Evolutionary conservation across 2,329 filamentous ascomycete species (phyloP).

Genomic region (Thielaviopsis ethacetica): DNA sequence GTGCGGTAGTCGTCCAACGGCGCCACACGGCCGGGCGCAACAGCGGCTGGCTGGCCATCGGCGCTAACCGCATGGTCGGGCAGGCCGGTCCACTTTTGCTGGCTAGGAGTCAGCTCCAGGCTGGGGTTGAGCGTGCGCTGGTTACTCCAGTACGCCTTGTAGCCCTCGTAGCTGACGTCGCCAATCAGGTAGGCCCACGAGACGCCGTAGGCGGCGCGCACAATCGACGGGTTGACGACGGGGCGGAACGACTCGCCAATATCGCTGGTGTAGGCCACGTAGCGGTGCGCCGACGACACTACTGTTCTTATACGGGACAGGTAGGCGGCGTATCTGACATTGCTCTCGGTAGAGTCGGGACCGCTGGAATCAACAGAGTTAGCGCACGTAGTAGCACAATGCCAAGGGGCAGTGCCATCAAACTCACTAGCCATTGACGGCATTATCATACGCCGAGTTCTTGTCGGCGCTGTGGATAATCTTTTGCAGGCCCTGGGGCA

Average conservation of each 20-base stretch:
- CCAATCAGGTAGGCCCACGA: conserved; percentile 87
- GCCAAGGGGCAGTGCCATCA: background rate
- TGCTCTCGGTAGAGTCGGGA: conserved; percentile 67
- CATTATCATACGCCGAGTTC: conserved; percentile 44
- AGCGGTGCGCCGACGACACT: conserved; percentile 77
- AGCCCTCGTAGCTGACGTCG: conserved; percentile 84
- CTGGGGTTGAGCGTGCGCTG: conserved; percentile 57
- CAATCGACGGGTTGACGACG: conserved; percentile 68
- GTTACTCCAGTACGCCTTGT: conserved; percentile 85
- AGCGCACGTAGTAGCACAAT: background rate
- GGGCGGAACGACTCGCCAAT: conserved; percentile 94
- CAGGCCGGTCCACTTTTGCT: conserved; percentile 33
- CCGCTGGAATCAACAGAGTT: conserved; percentile 17
- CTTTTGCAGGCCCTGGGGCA: conserved; percentile 38
- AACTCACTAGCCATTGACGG: conserved; percentile 9
- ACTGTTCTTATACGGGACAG: conserved; percentile 73
- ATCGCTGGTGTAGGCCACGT: conserved; percentile 92
- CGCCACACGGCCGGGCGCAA: conserved; percentile 30
- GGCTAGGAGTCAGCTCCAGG: conserved; percentile 33
- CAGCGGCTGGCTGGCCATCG: conserved; percentile 1
- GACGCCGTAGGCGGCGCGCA: conserved; percentile 71
- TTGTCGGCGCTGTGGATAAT: conserved; percentile 40
- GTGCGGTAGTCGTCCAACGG: conserved; percentile 79
- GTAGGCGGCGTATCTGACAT: conserved; percentile 84
- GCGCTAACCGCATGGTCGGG: conserved; percentile 18